Evolutionary conservation across 116 monocot genomes (phyloP).

Genomic region (Phalaenopsis hybrid): DNA sequence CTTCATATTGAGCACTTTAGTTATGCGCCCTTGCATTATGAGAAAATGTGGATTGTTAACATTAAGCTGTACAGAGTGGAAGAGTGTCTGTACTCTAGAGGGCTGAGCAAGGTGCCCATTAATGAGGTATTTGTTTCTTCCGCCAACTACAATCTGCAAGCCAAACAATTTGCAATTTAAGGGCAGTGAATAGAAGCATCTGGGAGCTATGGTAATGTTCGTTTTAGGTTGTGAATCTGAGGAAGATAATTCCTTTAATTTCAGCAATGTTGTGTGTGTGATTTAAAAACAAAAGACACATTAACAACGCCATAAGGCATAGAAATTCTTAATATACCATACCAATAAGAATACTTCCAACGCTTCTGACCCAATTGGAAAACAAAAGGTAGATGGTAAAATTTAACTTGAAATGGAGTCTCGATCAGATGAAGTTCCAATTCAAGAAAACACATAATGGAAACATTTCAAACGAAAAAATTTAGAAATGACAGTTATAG

Average conservation of each 20-base stretch:
- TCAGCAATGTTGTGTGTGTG: not conserved
- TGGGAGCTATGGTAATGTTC: not conserved
- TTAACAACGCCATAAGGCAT: not conserved
- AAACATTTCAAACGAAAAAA: no score
- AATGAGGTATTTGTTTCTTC: conserved; percentile 90
- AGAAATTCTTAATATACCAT: no score
- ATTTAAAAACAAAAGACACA: not conserved
- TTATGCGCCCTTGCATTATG: conserved; percentile 98
- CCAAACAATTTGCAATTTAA: not conserved
- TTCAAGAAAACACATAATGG: not conserved
- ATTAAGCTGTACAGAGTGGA: conserved; percentile 96
- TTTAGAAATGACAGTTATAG: not conserved
- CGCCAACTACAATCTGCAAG: conserved; percentile 78
- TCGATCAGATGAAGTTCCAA: not conserved
- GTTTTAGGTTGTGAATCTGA: not conserved
- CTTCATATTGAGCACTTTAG: conserved; percentile 97
- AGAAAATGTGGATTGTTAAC: conserved; percentile 98
- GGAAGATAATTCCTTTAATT: not conserved
- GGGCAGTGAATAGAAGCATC: not conserved
- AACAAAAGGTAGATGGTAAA: no score
- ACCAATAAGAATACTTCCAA: no score
- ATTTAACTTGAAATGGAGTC: not conserved
- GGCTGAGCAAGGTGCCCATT: conserved; percentile 92
- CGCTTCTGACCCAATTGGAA: no score
- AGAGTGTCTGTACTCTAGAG: conserved; percentile 84